Base-by-base conservation (phyloP, 2,329 filamentous ascomycete species). In the Nothophoma quercina region DNA sequence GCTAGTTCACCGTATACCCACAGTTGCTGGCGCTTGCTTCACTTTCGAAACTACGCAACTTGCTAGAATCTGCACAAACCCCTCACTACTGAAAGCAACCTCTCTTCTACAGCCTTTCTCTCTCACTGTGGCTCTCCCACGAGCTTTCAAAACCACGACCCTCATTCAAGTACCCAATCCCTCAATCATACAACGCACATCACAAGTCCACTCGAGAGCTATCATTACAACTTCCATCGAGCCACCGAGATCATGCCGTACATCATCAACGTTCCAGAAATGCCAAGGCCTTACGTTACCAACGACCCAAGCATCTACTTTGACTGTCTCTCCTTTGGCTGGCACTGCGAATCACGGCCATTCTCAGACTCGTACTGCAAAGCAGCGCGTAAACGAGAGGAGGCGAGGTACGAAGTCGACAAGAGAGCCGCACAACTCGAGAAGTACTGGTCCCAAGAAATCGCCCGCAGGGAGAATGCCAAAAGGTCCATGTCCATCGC, bases 261-360 rank as follows among this genome's bases (percentile, higher is more conserved):
- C 50, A 55, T 66, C 23, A 62, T 64, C 43, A 46, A 55, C 28
- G 53, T 56, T 5, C 62, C 60, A 3, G 34, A 28, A 13, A 49
- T 46, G 21, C 54, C 53, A n/a, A 55, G 55, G 4, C 52, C 55
- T 10, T 67, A 56, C 44, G 51, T 65, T 36, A 63, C 59, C 34
- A 62, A 64, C 35, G 55, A 64, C 34, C 55, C 58, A 1, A 45
- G 28, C n/a, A 63, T 67, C 32, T 64, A 56, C 44, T 54, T 67
- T 19, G 61, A 65, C 36, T 57, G 49, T 18, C 34, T 41, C 9
- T 28, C 47, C 2, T 64, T 58, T 50, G 48, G 57, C 13, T 64
- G 61, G 58, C 18, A 36, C 3, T 56, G 52, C 51, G 57, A 65
- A 36, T 59, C 61, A n/a, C 55, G 58, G 7, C 60, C 54, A 5